Evolutionary conservation across 257 asterid genomes (phyloP), one percentile per base, ranked within the genome.

Genomic region (Striga asiatica): DNA sequence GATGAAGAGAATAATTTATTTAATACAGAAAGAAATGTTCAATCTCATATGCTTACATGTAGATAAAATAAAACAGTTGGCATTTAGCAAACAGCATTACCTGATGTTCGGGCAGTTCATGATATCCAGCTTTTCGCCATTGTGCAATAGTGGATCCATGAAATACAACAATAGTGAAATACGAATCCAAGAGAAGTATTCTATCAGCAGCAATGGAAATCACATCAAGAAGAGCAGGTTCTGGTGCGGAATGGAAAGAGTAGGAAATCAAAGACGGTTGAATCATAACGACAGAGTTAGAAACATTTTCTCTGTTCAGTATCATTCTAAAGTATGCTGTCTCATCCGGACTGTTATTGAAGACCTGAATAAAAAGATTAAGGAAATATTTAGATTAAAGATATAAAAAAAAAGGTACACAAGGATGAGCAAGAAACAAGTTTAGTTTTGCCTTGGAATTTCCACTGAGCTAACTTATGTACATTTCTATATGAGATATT

Each of bases 311-410:
- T 78, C 89, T 74, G 71, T 88, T 82, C 66, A 92, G 60, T 64
- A 92, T 81, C 95, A 92, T 88, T 68, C 97, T 75, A 68, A 84
- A 92, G 78, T 78, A 76, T 54, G 98, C 97, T 21, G 98, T 92
- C 81, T 92, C 98, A n/a, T 88, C 98, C n/a, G 98, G 98, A 72
- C 98, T 92, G 76, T 88, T 92, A 67, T 89, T 89, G 67, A 92
- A 92, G 61, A 88, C 97, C 98, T 84, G 85, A 55, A 65, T 25
- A 23, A 21, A 50, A 60, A n/a, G n/a, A n/a, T n/a, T n/a, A n/a
- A n/a, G n/a, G n/a, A 47, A 18, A 60, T 65, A 53, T 63, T 60
- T 4, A 70, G 57, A 54, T 54, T 55, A 66, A 59, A 62, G 62
- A 46, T 54, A 45, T 22, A 64, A 34, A 14, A 65, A 48, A 49